Conservation (phyloP, 176 grass and related monocot species). For the Paspalum vaginatum region DNA sequence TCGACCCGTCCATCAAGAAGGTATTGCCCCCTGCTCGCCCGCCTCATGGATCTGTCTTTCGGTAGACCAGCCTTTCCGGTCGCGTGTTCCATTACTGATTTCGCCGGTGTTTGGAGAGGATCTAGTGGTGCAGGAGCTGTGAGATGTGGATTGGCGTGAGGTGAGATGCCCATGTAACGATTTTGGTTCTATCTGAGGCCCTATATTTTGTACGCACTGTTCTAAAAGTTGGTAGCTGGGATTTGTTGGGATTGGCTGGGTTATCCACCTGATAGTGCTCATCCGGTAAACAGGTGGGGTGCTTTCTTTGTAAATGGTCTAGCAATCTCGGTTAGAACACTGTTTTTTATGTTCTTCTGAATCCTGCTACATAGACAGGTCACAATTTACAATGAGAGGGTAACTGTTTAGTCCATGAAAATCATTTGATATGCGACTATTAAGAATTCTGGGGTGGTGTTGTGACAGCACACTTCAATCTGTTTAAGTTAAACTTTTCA, state of each 20-base stretch:
- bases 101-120: background rate
- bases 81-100: background rate
- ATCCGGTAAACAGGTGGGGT: background rate
- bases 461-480: background rate
- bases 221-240: background rate
- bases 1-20: slow-evolving; percentile 76
- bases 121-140: background rate
- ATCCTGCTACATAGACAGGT: background rate
- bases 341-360: background rate
- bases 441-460: background rate
- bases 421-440: background rate
- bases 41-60: background rate
- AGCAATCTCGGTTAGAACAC: background rate
- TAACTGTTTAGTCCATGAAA: background rate
- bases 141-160: background rate
- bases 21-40: background rate
- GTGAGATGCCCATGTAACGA: background rate
- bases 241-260: background rate
- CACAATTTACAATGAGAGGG: background rate
- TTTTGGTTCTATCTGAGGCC: background rate
- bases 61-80: background rate
- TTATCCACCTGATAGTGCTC: background rate
- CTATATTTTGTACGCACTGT: background rate
- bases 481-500: background rate
- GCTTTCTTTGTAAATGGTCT: background rate